Percentiles rank a stretch among this genome's conserved stretches.
phyloP scores from a whole-genome alignment of 352 stramenopile species.

The Phytophthora chlamydospora region DNA sequence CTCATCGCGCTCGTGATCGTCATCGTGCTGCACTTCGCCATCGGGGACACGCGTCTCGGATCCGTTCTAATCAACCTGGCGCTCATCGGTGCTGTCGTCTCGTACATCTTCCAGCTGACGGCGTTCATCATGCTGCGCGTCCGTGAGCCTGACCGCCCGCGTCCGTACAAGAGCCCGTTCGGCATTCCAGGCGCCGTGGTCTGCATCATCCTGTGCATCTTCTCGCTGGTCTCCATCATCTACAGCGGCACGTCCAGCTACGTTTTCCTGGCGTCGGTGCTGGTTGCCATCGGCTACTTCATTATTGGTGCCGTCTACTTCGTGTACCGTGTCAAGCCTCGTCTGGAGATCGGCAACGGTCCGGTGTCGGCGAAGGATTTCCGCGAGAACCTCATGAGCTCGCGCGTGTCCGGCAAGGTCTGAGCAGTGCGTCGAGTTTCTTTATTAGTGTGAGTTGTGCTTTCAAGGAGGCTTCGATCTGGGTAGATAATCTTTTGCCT shows the following conservation, averaged over 20 bases:
- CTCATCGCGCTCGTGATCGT: constrained; percentile 45
- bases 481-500: not conserved
- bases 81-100: constrained; percentile 64
- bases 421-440: constrained; percentile 14
- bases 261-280: constrained; percentile 60
- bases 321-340: constrained; percentile 44
- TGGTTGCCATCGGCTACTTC: constrained; percentile 53
- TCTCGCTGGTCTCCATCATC: constrained; percentile 59
- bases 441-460: not conserved
- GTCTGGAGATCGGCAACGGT: constrained; percentile 27
- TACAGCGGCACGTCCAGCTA: constrained; percentile 55
- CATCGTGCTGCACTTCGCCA: constrained; percentile 57
- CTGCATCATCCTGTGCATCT: constrained; percentile 53
- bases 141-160: constrained; percentile 50
- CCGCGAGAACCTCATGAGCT: constrained; percentile 50
- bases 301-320: constrained; percentile 51
- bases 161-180: constrained; percentile 61
- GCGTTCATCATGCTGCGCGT: constrained; percentile 65
- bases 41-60: constrained; percentile 57
- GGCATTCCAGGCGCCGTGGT: constrained; percentile 51
- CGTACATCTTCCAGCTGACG: constrained; percentile 62
- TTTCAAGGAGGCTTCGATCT: not conserved
- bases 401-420: constrained; percentile 32
- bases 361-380: constrained; percentile 42
- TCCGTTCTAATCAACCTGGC: constrained; percentile 69